Percentiles rank a stretch among this genome's conserved stretches.
phyloP scores from a whole-genome alignment of 495 filamentous ascomycete genomes.

The Aspergillus diversus region DNA sequence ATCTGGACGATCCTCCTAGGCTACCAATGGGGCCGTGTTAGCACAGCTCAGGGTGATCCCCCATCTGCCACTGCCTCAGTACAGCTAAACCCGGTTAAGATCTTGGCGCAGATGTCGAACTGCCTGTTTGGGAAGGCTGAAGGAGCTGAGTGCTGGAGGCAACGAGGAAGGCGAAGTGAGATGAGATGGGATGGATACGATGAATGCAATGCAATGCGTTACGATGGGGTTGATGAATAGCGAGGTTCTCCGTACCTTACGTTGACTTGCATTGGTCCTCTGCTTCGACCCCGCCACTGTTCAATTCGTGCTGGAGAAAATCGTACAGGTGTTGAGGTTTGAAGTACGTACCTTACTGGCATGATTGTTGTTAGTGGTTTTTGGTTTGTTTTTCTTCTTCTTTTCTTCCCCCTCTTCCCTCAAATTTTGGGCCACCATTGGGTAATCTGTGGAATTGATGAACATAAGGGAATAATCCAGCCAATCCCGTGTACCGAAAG shows the following conservation, averaged over 20 bases:
- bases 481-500: too few relatives aligned
- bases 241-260: slow-evolving; percentile 21
- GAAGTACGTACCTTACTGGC: background rate
- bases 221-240: slow-evolving; percentile 13
- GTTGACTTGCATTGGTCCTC: slow-evolving; percentile 17
- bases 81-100: slow-evolving; percentile 21
- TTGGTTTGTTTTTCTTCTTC: background rate
- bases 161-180: slow-evolving; percentile 11
- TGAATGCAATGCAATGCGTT: slow-evolving; percentile 19
- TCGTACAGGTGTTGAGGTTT: background rate
- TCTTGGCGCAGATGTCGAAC: slow-evolving; percentile 27
- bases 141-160: slow-evolving; percentile 8
- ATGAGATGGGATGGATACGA: slow-evolving; percentile 5
- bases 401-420: too few relatives aligned
- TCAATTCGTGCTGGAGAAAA: background rate
- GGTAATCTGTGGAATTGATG: too few relatives aligned
- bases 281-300: background rate
- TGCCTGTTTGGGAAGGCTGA: slow-evolving; percentile 20
- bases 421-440: too few relatives aligned
- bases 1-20: slow-evolving; percentile 1
- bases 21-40: slow-evolving; percentile 6
- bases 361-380: background rate
- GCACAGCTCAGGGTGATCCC: slow-evolving; percentile 20
- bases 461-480: too few relatives aligned
- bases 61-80: slow-evolving; percentile 12